phyloP scores from a whole-genome alignment of 1,139 yeast species.

The Sugiyamaella sp. region DNA sequence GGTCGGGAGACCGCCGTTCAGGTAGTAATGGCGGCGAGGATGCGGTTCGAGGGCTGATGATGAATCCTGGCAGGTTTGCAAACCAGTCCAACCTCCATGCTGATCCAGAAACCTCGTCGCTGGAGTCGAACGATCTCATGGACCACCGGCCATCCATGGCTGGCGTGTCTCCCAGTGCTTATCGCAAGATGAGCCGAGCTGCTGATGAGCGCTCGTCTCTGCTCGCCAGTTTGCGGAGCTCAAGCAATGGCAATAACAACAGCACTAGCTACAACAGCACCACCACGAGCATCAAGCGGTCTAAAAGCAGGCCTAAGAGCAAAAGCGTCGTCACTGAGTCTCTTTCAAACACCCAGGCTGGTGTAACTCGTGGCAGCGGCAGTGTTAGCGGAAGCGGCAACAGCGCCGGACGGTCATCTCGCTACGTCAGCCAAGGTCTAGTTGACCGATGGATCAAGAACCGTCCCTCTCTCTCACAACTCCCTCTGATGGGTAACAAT shows the following conservation, averaged over 20 bases:
- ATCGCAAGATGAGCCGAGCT: constrained; percentile 14
- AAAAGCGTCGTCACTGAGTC: background rate
- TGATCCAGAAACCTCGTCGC: constrained; percentile 12
- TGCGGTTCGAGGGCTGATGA: background rate
- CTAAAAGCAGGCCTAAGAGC: background rate
- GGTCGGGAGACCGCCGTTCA: constrained; percentile 1
- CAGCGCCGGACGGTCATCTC: background rate
- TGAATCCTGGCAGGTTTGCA: constrained; percentile 5
- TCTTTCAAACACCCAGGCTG: too few relatives aligned
- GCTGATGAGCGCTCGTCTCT: background rate
- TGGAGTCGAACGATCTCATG: constrained; percentile 24
- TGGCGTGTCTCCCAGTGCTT: constrained; percentile 15
- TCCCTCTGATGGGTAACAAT: constrained; percentile 22
- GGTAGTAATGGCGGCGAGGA: background rate
- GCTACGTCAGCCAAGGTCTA: constrained; percentile 23
- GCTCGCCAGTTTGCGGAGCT: background rate
- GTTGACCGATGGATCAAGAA: constrained; percentile 33
- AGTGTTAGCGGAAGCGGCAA: background rate
- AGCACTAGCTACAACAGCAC: background rate
- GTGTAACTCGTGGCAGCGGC: too few relatives aligned
- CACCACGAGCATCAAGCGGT: background rate
- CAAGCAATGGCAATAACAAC: background rate
- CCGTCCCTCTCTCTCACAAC: constrained; percentile 27
- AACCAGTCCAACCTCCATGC: constrained; percentile 1
- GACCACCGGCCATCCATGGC: constrained; percentile 26